phyloP scores from a whole-genome alignment of 2,329 filamentous ascomycete genomes.

The Phaeomoniella chlamydospora region DNA sequence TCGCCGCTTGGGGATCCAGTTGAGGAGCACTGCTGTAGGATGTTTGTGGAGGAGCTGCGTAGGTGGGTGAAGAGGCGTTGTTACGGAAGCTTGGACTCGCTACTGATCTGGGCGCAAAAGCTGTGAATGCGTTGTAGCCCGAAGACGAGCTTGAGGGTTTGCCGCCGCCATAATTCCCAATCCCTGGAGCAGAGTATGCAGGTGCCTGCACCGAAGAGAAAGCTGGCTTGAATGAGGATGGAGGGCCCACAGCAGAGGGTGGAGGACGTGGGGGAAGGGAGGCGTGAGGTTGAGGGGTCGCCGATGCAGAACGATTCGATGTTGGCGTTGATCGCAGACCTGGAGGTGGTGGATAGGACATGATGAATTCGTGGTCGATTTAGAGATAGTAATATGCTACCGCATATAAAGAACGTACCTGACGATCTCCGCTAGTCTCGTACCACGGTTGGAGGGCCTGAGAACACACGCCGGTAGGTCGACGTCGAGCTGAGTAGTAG shows the following conservation, averaged over 20 bases:
- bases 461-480: neutral
- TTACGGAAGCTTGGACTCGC: conserved; percentile 25
- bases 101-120: conserved; percentile 47
- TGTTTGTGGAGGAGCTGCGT: conserved; percentile 20
- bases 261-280: conserved; percentile 71
- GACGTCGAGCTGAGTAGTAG: neutral
- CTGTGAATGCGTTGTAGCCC: conserved; percentile 32
- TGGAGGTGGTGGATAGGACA: conserved; percentile 81
- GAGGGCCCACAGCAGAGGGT: conserved; percentile 32
- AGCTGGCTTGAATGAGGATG: conserved; percentile 33
- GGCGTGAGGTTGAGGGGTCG: conserved; percentile 27
- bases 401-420: conserved; percentile 26
- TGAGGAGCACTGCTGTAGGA: conserved; percentile 16
- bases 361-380: conserved; percentile 37
- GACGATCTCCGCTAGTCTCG: neutral
- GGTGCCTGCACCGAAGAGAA: conserved; percentile 25
- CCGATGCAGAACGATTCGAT: conserved; percentile 25
- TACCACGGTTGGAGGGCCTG: no score
- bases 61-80: conserved; percentile 18
- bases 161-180: conserved; percentile 13
- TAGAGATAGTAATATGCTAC: conserved; percentile 11
- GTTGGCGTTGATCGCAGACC: conserved; percentile 33
- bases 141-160: conserved; percentile 4
- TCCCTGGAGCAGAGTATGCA: neutral
- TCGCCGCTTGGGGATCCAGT: neutral